Evolutionary conservation across 805 yeast genomes (phyloP).

Genomic region (Saturnispora halmiae): DNA sequence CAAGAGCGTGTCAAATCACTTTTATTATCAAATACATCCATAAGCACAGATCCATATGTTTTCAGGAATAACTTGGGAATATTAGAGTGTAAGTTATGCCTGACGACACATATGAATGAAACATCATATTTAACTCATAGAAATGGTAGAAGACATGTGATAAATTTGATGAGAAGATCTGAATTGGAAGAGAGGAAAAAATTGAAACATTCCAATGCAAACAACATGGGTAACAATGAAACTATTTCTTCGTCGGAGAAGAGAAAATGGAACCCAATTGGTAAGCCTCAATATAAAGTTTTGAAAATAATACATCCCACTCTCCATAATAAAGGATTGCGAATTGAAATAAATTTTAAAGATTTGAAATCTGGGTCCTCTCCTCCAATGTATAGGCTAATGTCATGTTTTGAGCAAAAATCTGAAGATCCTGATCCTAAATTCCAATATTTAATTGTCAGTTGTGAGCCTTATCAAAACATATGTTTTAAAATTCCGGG

Average conservation of each 20-base stretch:
- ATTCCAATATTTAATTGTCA: slow-evolving; percentile 64
- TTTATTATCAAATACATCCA: slow-evolving; percentile 39
- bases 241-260: slow-evolving; percentile 22
- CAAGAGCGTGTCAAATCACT: slow-evolving; percentile 60
- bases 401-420: slow-evolving; percentile 66
- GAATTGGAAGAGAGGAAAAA: slow-evolving; percentile 25
- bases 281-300: slow-evolving; percentile 63
- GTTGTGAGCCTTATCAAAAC: slow-evolving; percentile 89
- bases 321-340: slow-evolving; percentile 52
- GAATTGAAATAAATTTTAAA: slow-evolving; percentile 51
- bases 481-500: slow-evolving; percentile 68
- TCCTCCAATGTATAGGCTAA: slow-evolving; percentile 60
- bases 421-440: slow-evolving; percentile 36
- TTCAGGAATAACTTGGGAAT: slow-evolving; percentile 76
- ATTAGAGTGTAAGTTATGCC: slow-evolving; percentile 75
- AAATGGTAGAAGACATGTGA: slow-evolving; percentile 74
- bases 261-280: slow-evolving; percentile 49
- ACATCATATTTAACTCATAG: slow-evolving; percentile 77
- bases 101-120: slow-evolving; percentile 73
- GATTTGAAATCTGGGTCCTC: slow-evolving; percentile 34
- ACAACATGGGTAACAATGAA: slow-evolving; percentile 11
- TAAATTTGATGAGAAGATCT: slow-evolving; percentile 60
- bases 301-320: slow-evolving; percentile 59
- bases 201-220: slow-evolving; percentile 8
- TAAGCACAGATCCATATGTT: slow-evolving; percentile 72